These are phyloP conservation scores for Oryza nivara DNA, from an alignment of 176 grass and related monocot species.

Conservation along the genomic window DNA sequence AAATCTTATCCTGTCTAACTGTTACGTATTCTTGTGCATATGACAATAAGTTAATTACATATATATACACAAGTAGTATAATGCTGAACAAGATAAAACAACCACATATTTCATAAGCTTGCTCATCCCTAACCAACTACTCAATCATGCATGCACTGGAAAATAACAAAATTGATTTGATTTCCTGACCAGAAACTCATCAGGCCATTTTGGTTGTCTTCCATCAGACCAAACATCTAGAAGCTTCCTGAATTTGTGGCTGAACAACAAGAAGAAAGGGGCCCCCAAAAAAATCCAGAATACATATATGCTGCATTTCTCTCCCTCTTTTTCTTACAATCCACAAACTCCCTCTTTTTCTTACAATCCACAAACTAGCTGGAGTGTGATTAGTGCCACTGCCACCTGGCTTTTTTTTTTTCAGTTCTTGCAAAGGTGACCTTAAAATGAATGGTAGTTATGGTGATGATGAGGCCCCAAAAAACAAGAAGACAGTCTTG, in stretches of 20 bases:
- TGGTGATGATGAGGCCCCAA: neutral
- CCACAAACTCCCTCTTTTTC: neutral
- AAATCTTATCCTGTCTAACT: neutral
- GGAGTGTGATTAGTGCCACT: conserved; percentile 24
- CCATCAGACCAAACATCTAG: neutral
- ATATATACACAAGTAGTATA: neutral
- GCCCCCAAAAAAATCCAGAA: no score
- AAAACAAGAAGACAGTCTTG: neutral
- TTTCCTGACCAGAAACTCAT: conserved; percentile 6
- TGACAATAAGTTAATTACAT: neutral
- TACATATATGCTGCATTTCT: conserved; percentile 4
- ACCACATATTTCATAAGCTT: neutral
- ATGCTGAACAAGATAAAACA: neutral
- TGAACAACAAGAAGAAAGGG: neutral
- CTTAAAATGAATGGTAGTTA: conserved; percentile 11
- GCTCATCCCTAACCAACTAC: neutral
- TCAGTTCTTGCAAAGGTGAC: neutral
- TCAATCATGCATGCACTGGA: neutral
- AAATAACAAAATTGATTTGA: neutral
- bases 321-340: neutral
- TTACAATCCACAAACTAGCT: neutral
- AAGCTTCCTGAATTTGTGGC: conserved; percentile 12
- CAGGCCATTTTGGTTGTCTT: neutral
- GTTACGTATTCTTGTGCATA: neutral
- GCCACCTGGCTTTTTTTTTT: conserved; percentile 19